phyloP scores from a whole-genome alignment of 352 stramenopile genomes.

The Stephanocyclus meneghinianus region DNA sequence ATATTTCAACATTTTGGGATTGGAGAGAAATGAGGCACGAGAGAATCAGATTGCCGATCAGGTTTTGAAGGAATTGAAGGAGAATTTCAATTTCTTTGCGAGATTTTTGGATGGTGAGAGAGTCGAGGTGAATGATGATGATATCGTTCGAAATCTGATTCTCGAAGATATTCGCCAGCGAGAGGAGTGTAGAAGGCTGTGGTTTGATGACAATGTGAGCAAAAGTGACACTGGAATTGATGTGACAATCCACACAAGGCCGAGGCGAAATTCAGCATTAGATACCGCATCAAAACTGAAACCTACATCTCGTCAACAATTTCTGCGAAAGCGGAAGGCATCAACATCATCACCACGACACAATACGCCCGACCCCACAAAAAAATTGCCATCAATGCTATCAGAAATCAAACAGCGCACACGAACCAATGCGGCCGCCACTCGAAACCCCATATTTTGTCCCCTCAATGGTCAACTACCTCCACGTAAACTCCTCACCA shows the following conservation, averaged over 20 bases:
- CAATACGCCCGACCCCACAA: no score
- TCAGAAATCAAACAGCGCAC: no score
- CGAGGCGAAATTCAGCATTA: neutral
- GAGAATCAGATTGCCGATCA: neutral
- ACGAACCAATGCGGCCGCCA: no score
- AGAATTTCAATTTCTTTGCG: neutral
- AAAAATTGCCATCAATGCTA: no score
- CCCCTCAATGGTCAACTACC: constrained; percentile 27
- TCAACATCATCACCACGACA: no score
- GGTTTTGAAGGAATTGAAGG: neutral
- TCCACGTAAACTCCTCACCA: constrained; percentile 12
- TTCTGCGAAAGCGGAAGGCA: no score
- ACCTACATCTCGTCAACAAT: no score
- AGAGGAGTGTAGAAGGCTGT: neutral
- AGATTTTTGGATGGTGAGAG: constrained; percentile 4
- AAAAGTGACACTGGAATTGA: neutral
- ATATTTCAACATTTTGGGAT: neutral
- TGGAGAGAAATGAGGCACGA: neutral
- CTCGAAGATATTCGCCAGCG: constrained; percentile 9
- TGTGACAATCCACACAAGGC: neutral
- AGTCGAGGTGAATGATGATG: constrained; percentile 9
- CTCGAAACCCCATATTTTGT: neutral
- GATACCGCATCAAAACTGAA: no score
- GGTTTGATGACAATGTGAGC: neutral
- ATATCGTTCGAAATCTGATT: constrained; percentile 21